phyloP scores from a whole-genome alignment of 805 yeast genomes.

The Grigorovia yakushimaensis region DNA sequence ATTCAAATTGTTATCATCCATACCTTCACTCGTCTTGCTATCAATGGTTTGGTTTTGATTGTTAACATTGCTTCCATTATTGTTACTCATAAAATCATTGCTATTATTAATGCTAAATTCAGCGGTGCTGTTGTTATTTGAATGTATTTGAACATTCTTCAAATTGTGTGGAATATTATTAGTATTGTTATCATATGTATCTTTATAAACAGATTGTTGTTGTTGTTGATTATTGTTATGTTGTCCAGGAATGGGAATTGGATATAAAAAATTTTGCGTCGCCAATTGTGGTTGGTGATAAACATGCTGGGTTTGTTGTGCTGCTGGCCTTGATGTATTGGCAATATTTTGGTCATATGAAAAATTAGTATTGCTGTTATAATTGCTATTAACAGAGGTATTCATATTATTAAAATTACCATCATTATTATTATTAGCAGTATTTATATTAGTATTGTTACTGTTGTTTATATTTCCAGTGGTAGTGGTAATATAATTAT shows the following conservation, averaged over 20 bases:
- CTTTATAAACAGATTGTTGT: constrained; percentile 1
- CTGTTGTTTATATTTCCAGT: not conserved
- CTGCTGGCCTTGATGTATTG: not conserved
- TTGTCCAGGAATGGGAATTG: not conserved
- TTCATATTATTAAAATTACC: no score
- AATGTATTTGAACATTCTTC: not conserved
- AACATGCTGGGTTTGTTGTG: not conserved
- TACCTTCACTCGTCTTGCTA: not conserved
- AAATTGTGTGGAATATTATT: not conserved
- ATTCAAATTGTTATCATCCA: not conserved
- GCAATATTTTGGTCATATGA: not conserved
- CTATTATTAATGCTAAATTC: not conserved
- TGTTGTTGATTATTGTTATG: not conserved
- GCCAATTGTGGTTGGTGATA: not conserved
- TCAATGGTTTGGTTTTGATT: not conserved
- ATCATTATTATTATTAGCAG: not conserved
- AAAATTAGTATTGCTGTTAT: not conserved
- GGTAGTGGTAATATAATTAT: not conserved
- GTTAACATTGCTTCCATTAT: not conserved
- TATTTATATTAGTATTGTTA: not conserved
- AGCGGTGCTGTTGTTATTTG: not conserved
- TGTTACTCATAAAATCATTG: not conserved
- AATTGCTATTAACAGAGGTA: not conserved
- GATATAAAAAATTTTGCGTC: not conserved
- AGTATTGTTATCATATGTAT: not conserved